Base-by-base conservation (phyloP, 2,329 filamentous ascomycete genomes). In the Claviceps arundinis region DNA sequence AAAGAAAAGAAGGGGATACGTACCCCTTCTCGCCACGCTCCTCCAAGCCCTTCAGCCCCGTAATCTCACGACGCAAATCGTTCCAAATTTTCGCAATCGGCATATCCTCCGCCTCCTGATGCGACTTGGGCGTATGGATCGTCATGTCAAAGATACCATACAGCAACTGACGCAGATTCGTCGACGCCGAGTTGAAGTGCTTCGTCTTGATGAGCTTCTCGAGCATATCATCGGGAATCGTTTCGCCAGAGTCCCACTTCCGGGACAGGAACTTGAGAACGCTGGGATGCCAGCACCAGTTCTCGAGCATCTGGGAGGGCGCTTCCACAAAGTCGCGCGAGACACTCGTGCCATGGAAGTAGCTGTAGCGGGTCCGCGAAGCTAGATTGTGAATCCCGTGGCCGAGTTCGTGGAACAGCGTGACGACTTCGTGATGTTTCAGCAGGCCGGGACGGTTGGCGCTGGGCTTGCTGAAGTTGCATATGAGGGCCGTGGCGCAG, bases 141-240 rank as follows among this genome's bases (percentile, higher is more conserved):
- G 81, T 80, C 87, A 93, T 91, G 65, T 93, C 87, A 59, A 87
- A 91, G 55, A 87, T 84, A 41, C 86, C 87, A 62, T 89, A 89
- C 65, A 89, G 81, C 43, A 93, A 72, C 67, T 91, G 87, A 42
- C 84, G 76, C 30, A 91, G 74, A 62, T 89, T 90, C 69, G 85
- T 86, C 5, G 89, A 76, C 0, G 85, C 85, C 55, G 82, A 86
- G 64, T 91, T 91, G 63, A 91, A 83, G 60, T 89, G 84, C 68
- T 89, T 88, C 14, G 85, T 89, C 48, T 75, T 76, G 61, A 93
- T 82, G 55, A 89, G 76, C 65, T 82, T 86, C 60, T 82, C 73
- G 53, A 90, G 82, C 17, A 93, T 73, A 14, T 85, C 82, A 58
- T 88, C 82, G 0, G 87, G 84, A 54, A 93, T 89, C 54, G 76